These are phyloP conservation scores for Kluyveromyces sp. DNA, from an alignment of 1,139 yeast species.

Conservation along the genomic window DNA sequence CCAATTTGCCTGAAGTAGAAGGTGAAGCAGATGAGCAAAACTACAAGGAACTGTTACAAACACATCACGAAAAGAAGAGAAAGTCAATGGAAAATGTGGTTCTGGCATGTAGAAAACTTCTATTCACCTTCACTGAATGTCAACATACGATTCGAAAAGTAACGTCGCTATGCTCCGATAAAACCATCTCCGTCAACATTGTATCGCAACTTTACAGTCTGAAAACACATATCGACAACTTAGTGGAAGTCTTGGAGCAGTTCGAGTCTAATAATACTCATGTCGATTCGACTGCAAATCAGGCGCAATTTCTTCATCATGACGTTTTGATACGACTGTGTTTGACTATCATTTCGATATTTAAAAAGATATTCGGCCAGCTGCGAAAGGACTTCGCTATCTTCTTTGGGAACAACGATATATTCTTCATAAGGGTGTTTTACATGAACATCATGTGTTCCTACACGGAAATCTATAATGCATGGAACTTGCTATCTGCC, in stretches of 20 bases:
- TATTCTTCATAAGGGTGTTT: constrained; percentile 65
- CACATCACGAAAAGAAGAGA: constrained; percentile 10
- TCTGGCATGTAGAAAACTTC: constrained; percentile 48
- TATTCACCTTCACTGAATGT: constrained; percentile 60
- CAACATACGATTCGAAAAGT: constrained; percentile 63
- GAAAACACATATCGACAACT: constrained; percentile 50
- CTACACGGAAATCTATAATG: constrained; percentile 67
- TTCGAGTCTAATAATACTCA: constrained; percentile 40
- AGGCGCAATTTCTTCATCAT: constrained; percentile 21
- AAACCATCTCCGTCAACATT: constrained; percentile 52
- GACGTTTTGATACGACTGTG: constrained; percentile 33
- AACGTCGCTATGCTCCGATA: constrained; percentile 60
- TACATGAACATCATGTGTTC: constrained; percentile 68
- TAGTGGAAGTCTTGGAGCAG: constrained; percentile 54
- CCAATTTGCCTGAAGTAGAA: constrained; percentile 14
- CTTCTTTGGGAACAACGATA: constrained; percentile 52
- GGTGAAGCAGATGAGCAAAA: constrained; percentile 9
- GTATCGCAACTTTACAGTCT: constrained; percentile 50
- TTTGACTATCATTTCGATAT: constrained; percentile 36
- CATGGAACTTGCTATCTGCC: constrained; percentile 53
- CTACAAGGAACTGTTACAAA: constrained; percentile 4
- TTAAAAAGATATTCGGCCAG: constrained; percentile 45
- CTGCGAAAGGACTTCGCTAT: constrained; percentile 42
- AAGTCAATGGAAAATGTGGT: constrained; percentile 36
- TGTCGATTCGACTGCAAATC: constrained; percentile 12